Evolutionary conservation across 2,329 filamentous ascomycete species (phyloP), one percentile per base, ranked within the genome.

Genomic region (Pseudocercospora fuligena): DNA sequence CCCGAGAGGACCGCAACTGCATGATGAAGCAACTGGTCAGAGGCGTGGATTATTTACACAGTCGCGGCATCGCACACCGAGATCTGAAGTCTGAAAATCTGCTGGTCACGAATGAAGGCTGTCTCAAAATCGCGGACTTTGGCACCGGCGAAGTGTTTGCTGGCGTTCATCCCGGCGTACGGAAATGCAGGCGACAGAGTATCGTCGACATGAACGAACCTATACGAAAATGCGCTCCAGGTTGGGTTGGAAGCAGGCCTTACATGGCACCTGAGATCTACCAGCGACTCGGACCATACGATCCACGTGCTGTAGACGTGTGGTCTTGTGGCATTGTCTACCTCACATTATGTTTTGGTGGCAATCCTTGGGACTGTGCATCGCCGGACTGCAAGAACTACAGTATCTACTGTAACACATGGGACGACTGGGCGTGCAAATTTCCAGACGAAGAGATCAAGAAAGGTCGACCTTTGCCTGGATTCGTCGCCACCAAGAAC

Each of bases 21-120:
- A 85, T 97, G 69, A 96, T 97, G 86, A 96, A 96, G 83, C 93
- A 97, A 78, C 83, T 97, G 29, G 82, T 95, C 33, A 90, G 92
- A 73, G 93, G 93, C 19, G 87, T 97, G 69, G 86, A 89, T 74
- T 95, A 97, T 76, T 83, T 97, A 23, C 93, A 97, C 79, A 84
- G 83, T 66, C 89, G 94, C 74, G 93, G 93, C 65, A 94, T 97
- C 75, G 93, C 93, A 1, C 93, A 97, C 79, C 90, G 93, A 58
- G 93, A 97, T 73, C 91, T 97, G 81, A 97, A 97, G 80, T 86
- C 94, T 11, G 93, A 97, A 78, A 97, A 97, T 73, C 82, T 96
- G 25, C 85, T 97, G 33, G 85, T 97, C 66, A 91, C 89, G 56
- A 89, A 88, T 72, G 88, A 93, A 66, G 92, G 92, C 75, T 90